Evolutionary conservation across 768 basidiomycete genomes (phyloP), one percentile per base, ranked within the genome.

Genomic region (Pholiota conissans): DNA sequence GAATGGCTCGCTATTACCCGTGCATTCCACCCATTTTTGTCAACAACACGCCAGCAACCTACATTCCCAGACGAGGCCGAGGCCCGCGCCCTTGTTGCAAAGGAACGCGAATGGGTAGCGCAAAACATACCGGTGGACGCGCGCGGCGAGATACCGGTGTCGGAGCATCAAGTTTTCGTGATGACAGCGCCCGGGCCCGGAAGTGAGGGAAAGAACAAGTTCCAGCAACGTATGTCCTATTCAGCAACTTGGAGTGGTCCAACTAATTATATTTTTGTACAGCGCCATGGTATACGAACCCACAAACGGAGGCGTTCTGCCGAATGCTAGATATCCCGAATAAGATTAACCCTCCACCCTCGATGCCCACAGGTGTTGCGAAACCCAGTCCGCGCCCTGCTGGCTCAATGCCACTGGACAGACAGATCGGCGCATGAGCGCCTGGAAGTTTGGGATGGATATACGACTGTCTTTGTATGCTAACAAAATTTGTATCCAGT

Each of bases 1-100:
- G 86, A 93, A 68, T 99, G 97, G 97, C 84, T 98, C 47, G 95
- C 94, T 0, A 93, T 99, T 65, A 86, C 86, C 4, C 89, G 91
- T 6, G 93, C 93, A 0, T 90, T 95, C 62, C 84, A 93, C 59
- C 86, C 88, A 0, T 89, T 81, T 73, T 81, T 98, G 60, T 87
- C 90, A 2, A 79, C 80, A 5, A 63, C 68, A 3, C 75, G 66
- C 6, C 63, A 65, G 0, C 89, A 89, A 60, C 69, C 69, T 0
- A 63, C 76, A 0, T 87, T 92, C 63, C 94, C 95, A 0, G 77
- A 80, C 0, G 79, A 82, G 49, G 71, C 73, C 0, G 70, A 81
- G 14, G 78, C 84, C 0, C 74, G 81, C 18, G 76, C 70, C 2
- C 75, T 86, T 45, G 83, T 97, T 26, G 69, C 73, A 1, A 74